Evolutionary conservation across 495 filamentous ascomycete species (phyloP).

Genomic region (Alectoria sarmentosa): DNA sequence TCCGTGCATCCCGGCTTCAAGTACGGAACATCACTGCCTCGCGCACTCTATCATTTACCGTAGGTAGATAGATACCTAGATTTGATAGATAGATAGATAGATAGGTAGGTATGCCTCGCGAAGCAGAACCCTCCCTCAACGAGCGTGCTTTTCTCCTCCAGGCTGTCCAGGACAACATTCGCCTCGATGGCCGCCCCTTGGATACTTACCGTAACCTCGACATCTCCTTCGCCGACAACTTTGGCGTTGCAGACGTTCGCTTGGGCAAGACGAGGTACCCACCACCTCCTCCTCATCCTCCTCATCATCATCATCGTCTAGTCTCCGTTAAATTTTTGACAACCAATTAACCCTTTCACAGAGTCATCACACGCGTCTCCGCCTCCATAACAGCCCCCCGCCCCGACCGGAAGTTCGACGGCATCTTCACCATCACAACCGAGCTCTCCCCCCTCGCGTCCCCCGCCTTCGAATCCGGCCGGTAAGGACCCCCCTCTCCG

Average conservation of each 20-base stretch:
- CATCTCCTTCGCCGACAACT: slow-evolving; percentile 79
- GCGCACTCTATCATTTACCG: background rate
- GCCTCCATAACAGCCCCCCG: slow-evolving; percentile 77
- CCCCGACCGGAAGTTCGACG: slow-evolving; percentile 86
- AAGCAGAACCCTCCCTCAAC: slow-evolving; percentile 72
- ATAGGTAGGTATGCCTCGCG: slow-evolving; percentile 64
- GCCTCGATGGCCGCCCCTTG: slow-evolving; percentile 73
- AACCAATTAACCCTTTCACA: slow-evolving; percentile 32
- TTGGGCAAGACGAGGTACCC: slow-evolving; percentile 82
- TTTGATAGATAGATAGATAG: too few relatives aligned
- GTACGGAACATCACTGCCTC: too few relatives aligned
- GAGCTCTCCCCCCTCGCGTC: slow-evolving; percentile 92
- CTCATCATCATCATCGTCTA: too few relatives aligned
- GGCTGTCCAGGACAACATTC: slow-evolving; percentile 65
- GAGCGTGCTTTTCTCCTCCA: slow-evolving; percentile 71
- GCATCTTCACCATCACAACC: slow-evolving; percentile 82
- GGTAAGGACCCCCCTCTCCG: slow-evolving; percentile 40
- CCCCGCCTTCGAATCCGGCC: slow-evolving; percentile 79
- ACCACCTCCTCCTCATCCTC: too few relatives aligned
- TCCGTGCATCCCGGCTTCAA: too few relatives aligned
- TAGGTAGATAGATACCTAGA: too few relatives aligned
- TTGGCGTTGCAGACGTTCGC: slow-evolving; percentile 82
- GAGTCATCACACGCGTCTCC: slow-evolving; percentile 79
- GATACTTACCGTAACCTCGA: slow-evolving; percentile 72
- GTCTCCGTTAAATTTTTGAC: too few relatives aligned